Evolutionary conservation across 257 asterid species (phyloP).

Genomic region (Nicotiana tabacum): DNA sequence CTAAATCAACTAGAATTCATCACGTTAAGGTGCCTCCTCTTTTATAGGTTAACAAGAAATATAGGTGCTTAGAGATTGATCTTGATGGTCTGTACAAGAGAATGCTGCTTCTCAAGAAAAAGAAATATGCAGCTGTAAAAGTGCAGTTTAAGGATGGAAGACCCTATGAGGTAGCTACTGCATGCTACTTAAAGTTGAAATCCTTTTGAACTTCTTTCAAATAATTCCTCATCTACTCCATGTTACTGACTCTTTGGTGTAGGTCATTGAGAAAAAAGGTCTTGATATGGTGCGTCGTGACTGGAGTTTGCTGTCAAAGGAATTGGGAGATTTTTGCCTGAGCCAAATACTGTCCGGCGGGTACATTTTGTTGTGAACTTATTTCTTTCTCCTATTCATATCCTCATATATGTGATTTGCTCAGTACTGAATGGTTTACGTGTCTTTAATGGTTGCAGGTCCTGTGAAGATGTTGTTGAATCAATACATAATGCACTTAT

Average conservation of each 20-base stretch:
- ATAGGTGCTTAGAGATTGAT: conserved; percentile 91
- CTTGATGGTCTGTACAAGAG: conserved; percentile 96
- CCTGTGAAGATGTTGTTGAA: conserved; percentile 93
- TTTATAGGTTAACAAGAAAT: conserved; percentile 86
- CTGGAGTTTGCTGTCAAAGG: conserved; percentile 98
- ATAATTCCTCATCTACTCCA: not conserved
- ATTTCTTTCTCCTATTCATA: not conserved
- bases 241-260: conserved; percentile 7
- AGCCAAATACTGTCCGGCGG: conserved; percentile 89
- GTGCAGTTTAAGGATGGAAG: conserved; percentile 74
- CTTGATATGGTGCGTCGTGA: conserved; percentile 99
- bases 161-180: conserved; percentile 59
- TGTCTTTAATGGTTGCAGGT: conserved; percentile 44
- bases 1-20: not conserved
- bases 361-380: conserved; percentile 32
- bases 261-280: conserved; percentile 94
- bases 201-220: not conserved
- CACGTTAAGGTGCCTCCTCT: conserved; percentile 7
- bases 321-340: conserved; percentile 90
- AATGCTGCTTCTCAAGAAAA: conserved; percentile 94
- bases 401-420: not conserved
- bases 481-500: conserved; percentile 72
- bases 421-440: not conserved
- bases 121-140: conserved; percentile 98
- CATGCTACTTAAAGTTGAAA: conserved; percentile 9